phyloP scores from a whole-genome alignment of 305 asterid genomes.

The Withania somnifera region DNA sequence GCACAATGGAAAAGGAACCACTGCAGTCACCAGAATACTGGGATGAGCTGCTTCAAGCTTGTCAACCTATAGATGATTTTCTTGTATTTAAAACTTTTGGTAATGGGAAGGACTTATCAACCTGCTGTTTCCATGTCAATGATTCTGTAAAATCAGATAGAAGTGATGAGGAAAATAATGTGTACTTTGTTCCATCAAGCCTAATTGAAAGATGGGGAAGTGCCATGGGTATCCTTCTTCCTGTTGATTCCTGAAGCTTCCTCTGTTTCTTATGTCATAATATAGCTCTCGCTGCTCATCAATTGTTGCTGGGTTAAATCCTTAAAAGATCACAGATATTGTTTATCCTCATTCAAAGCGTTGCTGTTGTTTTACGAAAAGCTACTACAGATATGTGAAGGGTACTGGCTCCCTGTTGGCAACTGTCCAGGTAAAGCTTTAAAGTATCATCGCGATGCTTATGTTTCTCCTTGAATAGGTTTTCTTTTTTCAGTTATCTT shows the following conservation, averaged over 20 bases:
- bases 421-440: slow-evolving; percentile 37
- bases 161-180: slow-evolving; percentile 28
- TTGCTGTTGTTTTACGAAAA: slow-evolving; percentile 92
- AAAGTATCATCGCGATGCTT: background rate
- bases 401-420: slow-evolving; percentile 96
- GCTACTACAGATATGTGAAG: slow-evolving; percentile 86
- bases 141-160: slow-evolving; percentile 23
- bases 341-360: slow-evolving; percentile 87
- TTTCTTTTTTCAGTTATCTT: background rate
- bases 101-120: slow-evolving; percentile 21
- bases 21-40: slow-evolving; percentile 27
- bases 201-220: slow-evolving; percentile 84
- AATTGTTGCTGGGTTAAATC: slow-evolving; percentile 7
- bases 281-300: slow-evolving; percentile 1
- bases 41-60: slow-evolving; percentile 39
- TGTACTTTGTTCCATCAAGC: slow-evolving; percentile 54
- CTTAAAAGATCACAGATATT: slow-evolving; percentile 51
- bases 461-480: background rate
- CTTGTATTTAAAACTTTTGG: slow-evolving; percentile 38
- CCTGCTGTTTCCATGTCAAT: slow-evolving; percentile 5
- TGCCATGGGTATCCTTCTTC: slow-evolving; percentile 81
- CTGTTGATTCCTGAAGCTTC: background rate
- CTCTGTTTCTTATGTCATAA: background rate
- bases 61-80: slow-evolving; percentile 57
- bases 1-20: slow-evolving; percentile 21